These are phyloP conservation scores for Neonectria coccinea DNA, from an alignment of 2,329 filamentous ascomycete genomes.

Conservation along the genomic window DNA sequence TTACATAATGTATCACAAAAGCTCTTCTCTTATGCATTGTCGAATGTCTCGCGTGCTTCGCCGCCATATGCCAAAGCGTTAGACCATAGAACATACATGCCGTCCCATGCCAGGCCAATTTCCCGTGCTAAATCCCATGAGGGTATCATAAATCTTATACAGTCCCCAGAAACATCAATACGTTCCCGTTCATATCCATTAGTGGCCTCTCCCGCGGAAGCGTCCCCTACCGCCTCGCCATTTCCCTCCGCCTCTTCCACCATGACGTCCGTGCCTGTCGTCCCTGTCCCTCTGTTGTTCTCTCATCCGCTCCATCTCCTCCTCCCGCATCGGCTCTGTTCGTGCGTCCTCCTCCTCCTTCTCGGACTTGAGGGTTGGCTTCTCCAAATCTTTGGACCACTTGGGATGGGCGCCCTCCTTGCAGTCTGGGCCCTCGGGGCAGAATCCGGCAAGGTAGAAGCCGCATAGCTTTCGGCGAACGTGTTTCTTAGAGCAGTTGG, in stretches of 20 bases:
- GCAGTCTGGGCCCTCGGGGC: conserved; percentile 82
- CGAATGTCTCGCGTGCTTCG: neutral
- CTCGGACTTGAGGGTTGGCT: conserved; percentile 76
- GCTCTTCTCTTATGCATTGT: conserved; percentile 6
- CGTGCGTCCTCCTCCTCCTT: conserved; percentile 64
- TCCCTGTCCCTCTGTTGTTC: conserved; percentile 52
- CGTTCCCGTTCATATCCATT: conserved; percentile 14
- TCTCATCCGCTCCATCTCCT: conserved; percentile 52
- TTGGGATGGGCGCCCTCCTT: conserved; percentile 84
- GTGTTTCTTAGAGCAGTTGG: conserved; percentile 88
- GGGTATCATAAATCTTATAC: conserved; percentile 26
- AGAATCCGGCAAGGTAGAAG: conserved; percentile 94
- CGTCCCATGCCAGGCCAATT: conserved; percentile 11
- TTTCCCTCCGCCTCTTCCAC: conserved; percentile 53
- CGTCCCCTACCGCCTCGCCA: conserved; percentile 52
- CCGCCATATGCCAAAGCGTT: neutral
- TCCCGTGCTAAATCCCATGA: conserved; percentile 17
- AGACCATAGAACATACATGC: conserved; percentile 8
- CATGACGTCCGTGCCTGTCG: conserved; percentile 49
- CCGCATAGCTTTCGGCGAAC: conserved; percentile 83
- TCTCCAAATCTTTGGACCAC: conserved; percentile 82
- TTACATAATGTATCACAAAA: conserved; percentile 35
- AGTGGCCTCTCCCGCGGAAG: conserved; percentile 51
- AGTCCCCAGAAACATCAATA: conserved; percentile 12
- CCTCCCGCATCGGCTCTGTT: conserved; percentile 51